Evolutionary conservation across 192 early-diverging fungal genomes (phyloP).

Genomic region (Backusella sp.): DNA sequence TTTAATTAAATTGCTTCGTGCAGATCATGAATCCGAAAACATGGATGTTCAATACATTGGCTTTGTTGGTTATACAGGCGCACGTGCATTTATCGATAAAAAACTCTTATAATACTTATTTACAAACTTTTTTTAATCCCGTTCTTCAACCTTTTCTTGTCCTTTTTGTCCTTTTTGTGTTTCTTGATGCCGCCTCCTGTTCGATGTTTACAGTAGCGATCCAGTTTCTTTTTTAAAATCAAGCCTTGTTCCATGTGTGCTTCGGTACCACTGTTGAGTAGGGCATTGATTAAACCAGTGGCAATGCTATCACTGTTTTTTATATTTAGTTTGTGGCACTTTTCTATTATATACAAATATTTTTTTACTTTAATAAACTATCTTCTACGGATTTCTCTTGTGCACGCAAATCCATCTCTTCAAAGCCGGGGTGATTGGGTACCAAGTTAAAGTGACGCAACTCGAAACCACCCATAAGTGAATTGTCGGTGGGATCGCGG

Average conservation of each 20-base stretch:
- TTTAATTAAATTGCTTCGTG: conserved; percentile 47
- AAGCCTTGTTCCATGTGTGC: neutral
- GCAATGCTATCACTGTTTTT: conserved; percentile 14
- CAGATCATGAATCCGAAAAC: conserved; percentile 43
- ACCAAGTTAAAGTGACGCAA: conserved; percentile 10
- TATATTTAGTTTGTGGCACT: neutral
- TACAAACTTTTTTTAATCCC: neutral
- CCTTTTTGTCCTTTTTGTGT: neutral
- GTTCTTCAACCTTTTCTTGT: neutral
- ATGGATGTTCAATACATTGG: conserved; percentile 59
- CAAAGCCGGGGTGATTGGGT: neutral
- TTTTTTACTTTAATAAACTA: conserved; percentile 12
- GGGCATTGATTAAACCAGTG: neutral
- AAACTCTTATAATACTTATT: neutral
- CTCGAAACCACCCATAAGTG: conserved; percentile 14
- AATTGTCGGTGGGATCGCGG: conserved; percentile 21
- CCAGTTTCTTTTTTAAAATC: neutral
- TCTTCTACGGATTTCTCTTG: conserved; percentile 9
- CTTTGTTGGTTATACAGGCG: conserved; percentile 42
- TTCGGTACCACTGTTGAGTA: conserved; percentile 10
- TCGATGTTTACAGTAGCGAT: neutral
- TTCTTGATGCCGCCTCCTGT: neutral
- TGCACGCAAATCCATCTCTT: conserved; percentile 9
- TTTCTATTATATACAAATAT: neutral
- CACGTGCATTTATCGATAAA: conserved; percentile 22